These are phyloP conservation scores for Xylaria sp. DNA, from an alignment of 2,329 filamentous ascomycete genomes.

Conservation along the genomic window DNA sequence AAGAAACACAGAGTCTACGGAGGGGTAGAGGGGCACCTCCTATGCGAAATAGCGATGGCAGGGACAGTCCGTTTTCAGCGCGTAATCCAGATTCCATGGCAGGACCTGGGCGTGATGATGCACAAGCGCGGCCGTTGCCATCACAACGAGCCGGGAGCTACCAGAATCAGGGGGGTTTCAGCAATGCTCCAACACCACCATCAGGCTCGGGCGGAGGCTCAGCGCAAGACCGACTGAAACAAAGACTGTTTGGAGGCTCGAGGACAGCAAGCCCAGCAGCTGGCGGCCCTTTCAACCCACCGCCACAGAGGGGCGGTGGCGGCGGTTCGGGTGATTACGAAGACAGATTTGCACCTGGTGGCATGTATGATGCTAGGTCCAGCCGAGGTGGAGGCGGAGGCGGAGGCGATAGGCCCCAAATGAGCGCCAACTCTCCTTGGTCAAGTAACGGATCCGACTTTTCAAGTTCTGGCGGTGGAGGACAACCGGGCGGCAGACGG, in stretches of 20 bases:
- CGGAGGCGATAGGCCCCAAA: constrained; percentile 47
- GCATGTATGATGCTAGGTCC: constrained; percentile 48
- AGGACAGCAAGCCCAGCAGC: constrained; percentile 61
- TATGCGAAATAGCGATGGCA: constrained; percentile 37
- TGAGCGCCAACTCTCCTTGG: constrained; percentile 56
- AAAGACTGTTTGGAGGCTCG: constrained; percentile 73
- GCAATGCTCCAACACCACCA: constrained; percentile 44
- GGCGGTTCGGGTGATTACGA: constrained; percentile 49
- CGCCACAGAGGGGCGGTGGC: constrained; percentile 42
- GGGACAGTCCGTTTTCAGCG: constrained; percentile 46
- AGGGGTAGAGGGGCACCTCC: constrained; percentile 48
- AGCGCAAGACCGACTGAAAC: constrained; percentile 83
- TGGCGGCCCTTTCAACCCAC: constrained; percentile 55
- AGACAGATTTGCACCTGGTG: constrained; percentile 53
- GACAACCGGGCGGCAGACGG: constrained; percentile 44
- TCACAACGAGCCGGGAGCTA: constrained; percentile 78
- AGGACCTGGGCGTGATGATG: constrained; percentile 42
- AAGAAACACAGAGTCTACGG: constrained; percentile 52
- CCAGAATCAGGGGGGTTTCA: constrained; percentile 56
- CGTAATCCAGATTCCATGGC: constrained; percentile 41
- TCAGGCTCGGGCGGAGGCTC: constrained; percentile 53
- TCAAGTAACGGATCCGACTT: constrained; percentile 49
- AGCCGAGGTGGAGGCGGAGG: constrained; percentile 15
- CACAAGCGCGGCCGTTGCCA: constrained; percentile 66
- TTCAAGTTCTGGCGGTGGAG: constrained; percentile 45